Conservation (phyloP, 2,329 filamentous ascomycete species). For the Epicoccum nigrum region DNA sequence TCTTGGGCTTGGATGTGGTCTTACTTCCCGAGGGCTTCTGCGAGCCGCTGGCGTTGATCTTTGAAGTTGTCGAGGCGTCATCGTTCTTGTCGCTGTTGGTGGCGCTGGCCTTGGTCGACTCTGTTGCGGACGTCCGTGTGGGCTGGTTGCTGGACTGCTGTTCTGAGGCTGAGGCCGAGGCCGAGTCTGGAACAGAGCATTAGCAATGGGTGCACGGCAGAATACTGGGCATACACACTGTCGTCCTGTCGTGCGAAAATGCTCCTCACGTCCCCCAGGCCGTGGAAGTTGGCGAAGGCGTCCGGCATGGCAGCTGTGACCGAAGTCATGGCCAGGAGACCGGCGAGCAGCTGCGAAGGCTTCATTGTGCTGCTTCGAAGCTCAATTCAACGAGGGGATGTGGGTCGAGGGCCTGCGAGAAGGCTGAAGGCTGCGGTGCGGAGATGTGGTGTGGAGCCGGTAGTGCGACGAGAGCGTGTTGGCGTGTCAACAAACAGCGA, state of each 20-base stretch:
- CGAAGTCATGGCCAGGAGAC: conserved; percentile 46
- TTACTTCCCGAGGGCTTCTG: conserved; percentile 27
- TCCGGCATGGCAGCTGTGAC: conserved; percentile 43
- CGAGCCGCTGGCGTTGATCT: conserved; percentile 23
- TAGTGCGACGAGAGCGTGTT: conserved; percentile 31
- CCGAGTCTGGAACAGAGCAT: conserved; percentile 10
- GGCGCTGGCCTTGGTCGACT: conserved; percentile 12
- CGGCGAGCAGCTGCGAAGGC: conserved; percentile 48
- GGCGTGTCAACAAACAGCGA: conserved; percentile 36
- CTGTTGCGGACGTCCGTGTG: conserved; percentile 10
- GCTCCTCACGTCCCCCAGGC: conserved; percentile 34
- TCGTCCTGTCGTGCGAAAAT: conserved; percentile 42
- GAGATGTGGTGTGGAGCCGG: conserved; percentile 23
- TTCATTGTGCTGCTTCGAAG: conserved; percentile 35
- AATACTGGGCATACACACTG: conserved; percentile 19
- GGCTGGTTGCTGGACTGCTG: conserved; percentile 21
- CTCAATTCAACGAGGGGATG: conserved; percentile 7
- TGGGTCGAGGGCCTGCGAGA: conserved; percentile 9
- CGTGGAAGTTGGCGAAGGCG: conserved; percentile 40
- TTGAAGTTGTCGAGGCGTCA: conserved; percentile 23
- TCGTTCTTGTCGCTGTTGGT: conserved; percentile 23
- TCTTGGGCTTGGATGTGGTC: conserved; percentile 35
- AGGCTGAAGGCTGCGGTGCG: conserved; percentile 24
- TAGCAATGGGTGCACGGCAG: conserved; percentile 1
- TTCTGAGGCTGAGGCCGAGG: conserved; percentile 20